A percentile compares a stretch with the other conserved stretches of the same genome.
Evolutionary conservation across 371 early-diverging fungal genomes (phyloP).

Genomic region (Actinomucor elegans): DNA sequence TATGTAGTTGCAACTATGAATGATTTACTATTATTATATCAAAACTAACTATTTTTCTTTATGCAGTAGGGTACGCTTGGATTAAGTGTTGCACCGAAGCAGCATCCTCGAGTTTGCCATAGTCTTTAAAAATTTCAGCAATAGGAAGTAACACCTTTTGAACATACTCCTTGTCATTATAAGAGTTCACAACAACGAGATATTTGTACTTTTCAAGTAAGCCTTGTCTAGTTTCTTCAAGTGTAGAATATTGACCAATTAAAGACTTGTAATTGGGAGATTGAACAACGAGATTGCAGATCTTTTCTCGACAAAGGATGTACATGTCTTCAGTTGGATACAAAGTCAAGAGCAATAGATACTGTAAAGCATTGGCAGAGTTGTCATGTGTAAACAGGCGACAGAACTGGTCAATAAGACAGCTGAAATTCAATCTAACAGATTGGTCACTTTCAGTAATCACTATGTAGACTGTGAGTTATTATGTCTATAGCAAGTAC

Average conservation of each 20-base stretch:
- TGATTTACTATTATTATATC: no score
- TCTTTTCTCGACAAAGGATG: conserved; percentile 36
- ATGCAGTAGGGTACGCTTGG: no score
- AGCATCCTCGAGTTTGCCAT: conserved; percentile 72
- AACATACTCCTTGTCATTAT: conserved; percentile 30
- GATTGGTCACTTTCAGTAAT: conserved; percentile 9
- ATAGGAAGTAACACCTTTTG: conserved; percentile 60
- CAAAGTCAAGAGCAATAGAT: conserved; percentile 63
- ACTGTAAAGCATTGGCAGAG: conserved; percentile 61
- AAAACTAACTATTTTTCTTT: no score
- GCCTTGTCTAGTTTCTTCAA: background rate
- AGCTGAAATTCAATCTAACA: conserved; percentile 60
- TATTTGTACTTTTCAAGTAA: background rate
- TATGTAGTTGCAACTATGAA: no score
- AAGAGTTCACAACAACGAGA: background rate
- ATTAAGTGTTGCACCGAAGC: no score
- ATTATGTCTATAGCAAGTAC: background rate
- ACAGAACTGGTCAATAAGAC: conserved; percentile 60
- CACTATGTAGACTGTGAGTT: conserved; percentile 20
- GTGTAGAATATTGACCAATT: conserved; percentile 32
- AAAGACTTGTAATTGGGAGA: conserved; percentile 56
- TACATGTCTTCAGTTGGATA: conserved; percentile 45
- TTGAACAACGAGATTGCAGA: conserved; percentile 46
- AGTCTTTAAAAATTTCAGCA: conserved; percentile 67
- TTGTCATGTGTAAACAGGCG: conserved; percentile 47